These are phyloP conservation scores for Neoboletus subvelutipes DNA, from an alignment of 768 basidiomycete genomes.

Conservation along the genomic window DNA sequence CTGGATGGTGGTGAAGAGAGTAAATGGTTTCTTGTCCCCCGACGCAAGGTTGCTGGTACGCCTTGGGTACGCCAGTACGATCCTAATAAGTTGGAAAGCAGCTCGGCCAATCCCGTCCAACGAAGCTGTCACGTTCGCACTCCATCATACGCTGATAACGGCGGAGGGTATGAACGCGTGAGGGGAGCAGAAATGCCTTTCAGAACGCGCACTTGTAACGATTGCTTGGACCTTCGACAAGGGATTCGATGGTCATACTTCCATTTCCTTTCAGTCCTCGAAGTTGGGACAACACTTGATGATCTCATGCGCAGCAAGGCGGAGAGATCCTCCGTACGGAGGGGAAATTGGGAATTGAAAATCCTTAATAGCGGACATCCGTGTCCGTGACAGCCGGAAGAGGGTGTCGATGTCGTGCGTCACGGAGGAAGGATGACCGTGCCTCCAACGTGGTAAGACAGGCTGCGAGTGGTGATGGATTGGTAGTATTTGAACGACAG, in stretches of 20 bases:
- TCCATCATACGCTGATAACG: slow-evolving; percentile 4
- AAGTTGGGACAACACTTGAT: slow-evolving; percentile 10
- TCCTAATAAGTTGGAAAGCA: not conserved
- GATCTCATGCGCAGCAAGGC: slow-evolving; percentile 7
- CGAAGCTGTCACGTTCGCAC: not conserved
- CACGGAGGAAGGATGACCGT: not conserved
- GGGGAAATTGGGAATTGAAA: slow-evolving; percentile 14
- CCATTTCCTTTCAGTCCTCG: slow-evolving; percentile 7
- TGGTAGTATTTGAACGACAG: not conserved
- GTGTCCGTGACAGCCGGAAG: not conserved
- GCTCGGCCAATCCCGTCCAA: slow-evolving; percentile 5
- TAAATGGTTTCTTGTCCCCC: not conserved
- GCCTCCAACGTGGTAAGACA: too few relatives aligned
- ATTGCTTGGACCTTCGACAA: slow-evolving; percentile 2
- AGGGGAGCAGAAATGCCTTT: slow-evolving; percentile 5
- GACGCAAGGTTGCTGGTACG: not conserved
- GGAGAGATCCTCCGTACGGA: slow-evolving; percentile 7
- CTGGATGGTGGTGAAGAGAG: slow-evolving; percentile 5
- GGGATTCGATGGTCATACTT: slow-evolving; percentile 1
- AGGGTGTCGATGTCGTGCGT: not conserved
- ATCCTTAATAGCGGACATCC: slow-evolving; percentile 6
- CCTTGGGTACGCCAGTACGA: too few relatives aligned
- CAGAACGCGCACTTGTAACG: slow-evolving; percentile 1
- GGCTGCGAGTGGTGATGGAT: too few relatives aligned
- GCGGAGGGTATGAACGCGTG: not conserved